Conservation (phyloP, 495 filamentous ascomycete genomes). For the Usnea hakonensis region DNA sequence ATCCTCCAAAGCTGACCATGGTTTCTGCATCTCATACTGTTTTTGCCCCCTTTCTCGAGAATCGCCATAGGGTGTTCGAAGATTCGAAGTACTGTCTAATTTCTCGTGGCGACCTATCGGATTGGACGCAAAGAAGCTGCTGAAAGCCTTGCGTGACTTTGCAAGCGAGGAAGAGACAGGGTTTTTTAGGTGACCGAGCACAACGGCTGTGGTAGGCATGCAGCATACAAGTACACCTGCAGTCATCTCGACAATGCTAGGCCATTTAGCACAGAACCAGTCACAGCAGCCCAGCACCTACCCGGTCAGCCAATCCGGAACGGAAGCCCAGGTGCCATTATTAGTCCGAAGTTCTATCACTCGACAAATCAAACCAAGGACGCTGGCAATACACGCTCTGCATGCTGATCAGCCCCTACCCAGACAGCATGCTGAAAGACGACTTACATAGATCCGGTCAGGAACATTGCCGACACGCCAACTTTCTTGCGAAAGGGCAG, state of each 20-base stretch:
- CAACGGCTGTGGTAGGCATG: conserved; percentile 19
- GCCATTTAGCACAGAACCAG: neutral
- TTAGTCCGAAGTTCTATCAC: neutral
- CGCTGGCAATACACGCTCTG: conserved; percentile 21
- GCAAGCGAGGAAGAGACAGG: neutral
- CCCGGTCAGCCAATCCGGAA: conserved; percentile 8
- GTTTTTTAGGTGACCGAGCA: conserved; percentile 8
- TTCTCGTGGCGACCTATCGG: neutral
- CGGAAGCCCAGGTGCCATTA: conserved; percentile 16
- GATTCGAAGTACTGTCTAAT: neutral
- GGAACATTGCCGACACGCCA: conserved; percentile 17
- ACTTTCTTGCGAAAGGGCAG: conserved; percentile 16
- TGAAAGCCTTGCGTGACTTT: neutral
- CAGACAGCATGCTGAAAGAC: neutral
- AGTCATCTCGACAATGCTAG: conserved; percentile 21
- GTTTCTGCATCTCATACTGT: neutral
- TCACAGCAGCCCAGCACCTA: conserved; percentile 6
- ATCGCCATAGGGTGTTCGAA: neutral
- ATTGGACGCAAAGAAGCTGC: neutral
- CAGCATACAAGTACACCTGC: conserved; percentile 22
- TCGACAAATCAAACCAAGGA: conserved; percentile 18
- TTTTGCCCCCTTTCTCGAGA: neutral
- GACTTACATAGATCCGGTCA: conserved; percentile 21
- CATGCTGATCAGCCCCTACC: neutral
- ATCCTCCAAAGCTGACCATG: neutral